These are phyloP conservation scores for Clavulina sp. DNA, from an alignment of 768 basidiomycete genomes.

Conservation along the genomic window DNA sequence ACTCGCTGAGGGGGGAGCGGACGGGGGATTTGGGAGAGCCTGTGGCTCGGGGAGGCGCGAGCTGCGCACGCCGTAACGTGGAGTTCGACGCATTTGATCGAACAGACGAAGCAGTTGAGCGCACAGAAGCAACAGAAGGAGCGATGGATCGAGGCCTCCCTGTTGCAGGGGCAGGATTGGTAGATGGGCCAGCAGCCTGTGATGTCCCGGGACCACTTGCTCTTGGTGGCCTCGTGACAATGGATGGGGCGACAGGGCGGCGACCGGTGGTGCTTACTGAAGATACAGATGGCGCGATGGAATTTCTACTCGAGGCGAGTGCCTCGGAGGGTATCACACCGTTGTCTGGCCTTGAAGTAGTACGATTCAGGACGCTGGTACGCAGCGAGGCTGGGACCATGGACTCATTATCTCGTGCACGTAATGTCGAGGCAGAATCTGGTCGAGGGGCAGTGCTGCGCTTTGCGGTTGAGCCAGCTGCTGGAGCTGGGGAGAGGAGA, in stretches of 20 bases:
- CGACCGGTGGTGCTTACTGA: neutral
- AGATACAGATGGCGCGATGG: neutral
- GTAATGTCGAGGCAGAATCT: slow-evolving; percentile 14
- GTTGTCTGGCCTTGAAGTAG: slow-evolving; percentile 12
- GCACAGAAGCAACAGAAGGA: slow-evolving; percentile 22
- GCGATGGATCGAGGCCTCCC: slow-evolving; percentile 17
- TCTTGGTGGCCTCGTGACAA: no score
- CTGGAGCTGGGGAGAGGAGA: slow-evolving; percentile 33
- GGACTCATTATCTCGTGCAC: slow-evolving; percentile 24
- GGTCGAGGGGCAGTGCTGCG: slow-evolving; percentile 15
- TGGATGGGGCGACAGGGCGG: no score
- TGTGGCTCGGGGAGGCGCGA: neutral
- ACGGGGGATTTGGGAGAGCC: neutral
- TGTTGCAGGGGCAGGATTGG: neutral
- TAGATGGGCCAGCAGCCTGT: no score
- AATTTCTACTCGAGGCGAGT: neutral
- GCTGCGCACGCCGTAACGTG: slow-evolving; percentile 18
- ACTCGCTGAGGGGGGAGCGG: neutral
- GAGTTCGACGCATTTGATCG: neutral
- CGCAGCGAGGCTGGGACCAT: slow-evolving; percentile 31
- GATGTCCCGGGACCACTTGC: no score
- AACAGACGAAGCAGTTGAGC: slow-evolving; percentile 12
- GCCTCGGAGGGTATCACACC: slow-evolving; percentile 4
- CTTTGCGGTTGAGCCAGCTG: slow-evolving; percentile 10
- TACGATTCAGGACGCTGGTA: slow-evolving; percentile 25